phyloP scores from a whole-genome alignment of 2,329 filamentous ascomycete genomes.

The Venturia carpophila region DNA sequence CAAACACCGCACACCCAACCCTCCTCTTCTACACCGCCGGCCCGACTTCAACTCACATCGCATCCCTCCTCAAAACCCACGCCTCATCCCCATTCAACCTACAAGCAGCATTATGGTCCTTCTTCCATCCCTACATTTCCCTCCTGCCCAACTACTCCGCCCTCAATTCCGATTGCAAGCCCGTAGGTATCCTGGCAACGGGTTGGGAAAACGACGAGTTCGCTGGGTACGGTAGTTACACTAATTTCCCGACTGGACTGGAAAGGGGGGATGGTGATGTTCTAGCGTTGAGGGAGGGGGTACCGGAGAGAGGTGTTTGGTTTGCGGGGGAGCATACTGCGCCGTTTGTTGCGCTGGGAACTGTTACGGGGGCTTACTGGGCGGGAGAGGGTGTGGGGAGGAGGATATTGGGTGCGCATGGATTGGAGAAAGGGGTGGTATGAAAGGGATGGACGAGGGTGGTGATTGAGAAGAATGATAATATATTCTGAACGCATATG shows the following conservation, averaged over 20 bases:
- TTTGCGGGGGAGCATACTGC: constrained; percentile 86
- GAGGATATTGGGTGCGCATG: constrained; percentile 53
- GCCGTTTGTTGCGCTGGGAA: constrained; percentile 81
- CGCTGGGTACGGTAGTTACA: constrained; percentile 75
- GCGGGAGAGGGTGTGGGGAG: constrained; percentile 71
- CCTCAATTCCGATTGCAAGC: constrained; percentile 49
- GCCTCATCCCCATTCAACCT: constrained; percentile 32
- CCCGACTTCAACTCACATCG: constrained; percentile 43
- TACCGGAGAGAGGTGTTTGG: constrained; percentile 65
- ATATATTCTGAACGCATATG: too few species aligned
- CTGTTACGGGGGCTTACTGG: constrained; percentile 86
- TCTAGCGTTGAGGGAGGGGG: constrained; percentile 48
- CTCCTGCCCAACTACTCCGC: constrained; percentile 60
- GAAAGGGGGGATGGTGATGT: constrained; percentile 65
- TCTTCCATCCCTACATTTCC: constrained; percentile 73
- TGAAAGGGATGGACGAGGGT: background rate
- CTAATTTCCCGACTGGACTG: constrained; percentile 74
- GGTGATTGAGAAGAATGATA: too few species aligned
- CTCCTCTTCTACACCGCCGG: constrained; percentile 77
- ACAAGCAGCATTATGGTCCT: constrained; percentile 50
- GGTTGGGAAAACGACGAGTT: constrained; percentile 71
- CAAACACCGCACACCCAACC: constrained; percentile 60
- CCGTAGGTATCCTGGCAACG: constrained; percentile 58
- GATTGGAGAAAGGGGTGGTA: constrained; percentile 19
- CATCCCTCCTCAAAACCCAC: constrained; percentile 29